Conservation (phyloP, 257 asterid genomes). For the Scutellaria minor region DNA sequence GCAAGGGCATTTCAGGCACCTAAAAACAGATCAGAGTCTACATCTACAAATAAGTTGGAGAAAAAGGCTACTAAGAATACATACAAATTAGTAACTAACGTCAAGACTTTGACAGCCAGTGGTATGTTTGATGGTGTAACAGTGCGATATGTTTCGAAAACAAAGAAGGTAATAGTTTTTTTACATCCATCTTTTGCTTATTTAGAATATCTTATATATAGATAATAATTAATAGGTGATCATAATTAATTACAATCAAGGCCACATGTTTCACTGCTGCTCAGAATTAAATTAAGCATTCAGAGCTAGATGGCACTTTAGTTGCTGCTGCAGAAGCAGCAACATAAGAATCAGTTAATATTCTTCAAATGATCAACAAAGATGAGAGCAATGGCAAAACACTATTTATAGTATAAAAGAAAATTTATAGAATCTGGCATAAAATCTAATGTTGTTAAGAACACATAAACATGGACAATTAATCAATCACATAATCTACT, state of each 20-base stretch:
- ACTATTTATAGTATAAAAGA: too few relatives aligned
- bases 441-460: too few relatives aligned
- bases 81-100: constrained; percentile 67
- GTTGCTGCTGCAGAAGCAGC: not conserved
- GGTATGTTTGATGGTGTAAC: constrained; percentile 93
- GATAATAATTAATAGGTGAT: too few relatives aligned
- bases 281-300: not conserved
- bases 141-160: constrained; percentile 63
- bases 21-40: constrained; percentile 47
- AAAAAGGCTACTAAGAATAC: constrained; percentile 23
- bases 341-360: constrained; percentile 35
- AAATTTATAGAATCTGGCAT: too few relatives aligned
- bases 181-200: too few relatives aligned
- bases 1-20: constrained; percentile 40
- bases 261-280: not conserved
- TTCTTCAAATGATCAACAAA: too few relatives aligned
- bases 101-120: constrained; percentile 82
- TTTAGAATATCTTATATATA: too few relatives aligned
- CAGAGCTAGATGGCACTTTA: constrained; percentile 11
- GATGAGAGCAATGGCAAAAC: too few relatives aligned
- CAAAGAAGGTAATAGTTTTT: not conserved
- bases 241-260: not conserved
- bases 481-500: too few relatives aligned
- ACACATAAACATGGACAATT: too few relatives aligned
- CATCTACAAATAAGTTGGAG: constrained; percentile 54